Conservation (phyloP, 139 green algal species). For the Coelastrella sp. region DNA sequence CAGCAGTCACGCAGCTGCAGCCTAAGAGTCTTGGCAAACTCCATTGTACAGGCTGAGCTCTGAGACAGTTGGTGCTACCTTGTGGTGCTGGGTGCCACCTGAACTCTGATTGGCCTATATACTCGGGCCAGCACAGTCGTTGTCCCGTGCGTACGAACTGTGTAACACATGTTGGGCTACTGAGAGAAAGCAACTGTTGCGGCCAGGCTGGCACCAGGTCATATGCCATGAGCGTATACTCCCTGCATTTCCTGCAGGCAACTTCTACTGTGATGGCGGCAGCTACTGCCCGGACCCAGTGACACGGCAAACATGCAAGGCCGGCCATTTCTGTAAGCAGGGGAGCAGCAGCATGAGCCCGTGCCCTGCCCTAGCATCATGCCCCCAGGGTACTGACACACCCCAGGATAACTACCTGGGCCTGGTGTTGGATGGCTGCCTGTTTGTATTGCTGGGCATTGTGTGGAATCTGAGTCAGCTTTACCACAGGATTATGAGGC, state of each 20-base stretch:
- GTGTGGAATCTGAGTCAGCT: conserved; percentile 48
- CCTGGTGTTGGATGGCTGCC: conserved; percentile 51
- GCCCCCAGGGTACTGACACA: conserved; percentile 58
- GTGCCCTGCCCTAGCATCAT: conserved; percentile 66
- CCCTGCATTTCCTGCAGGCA: conserved; percentile 3
- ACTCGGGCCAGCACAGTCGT: no score
- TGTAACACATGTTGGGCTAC: no score
- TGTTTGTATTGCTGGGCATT: conserved; percentile 62
- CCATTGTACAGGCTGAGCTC: no score
- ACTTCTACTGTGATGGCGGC: conserved; percentile 40
- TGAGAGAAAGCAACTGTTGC: no score
- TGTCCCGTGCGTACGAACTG: no score
- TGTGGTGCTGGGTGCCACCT: no score
- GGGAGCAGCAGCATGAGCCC: conserved; percentile 45
- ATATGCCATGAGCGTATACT: no score
- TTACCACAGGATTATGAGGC: conserved; percentile 7
- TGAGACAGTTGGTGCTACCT: no score
- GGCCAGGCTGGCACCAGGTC: no score
- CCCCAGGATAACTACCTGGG: conserved; percentile 55
- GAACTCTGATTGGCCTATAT: no score
- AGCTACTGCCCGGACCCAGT: conserved; percentile 69
- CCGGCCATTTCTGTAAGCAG: conserved; percentile 65
- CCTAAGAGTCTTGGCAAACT: no score
- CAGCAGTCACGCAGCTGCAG: no score
- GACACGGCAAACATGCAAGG: conserved; percentile 44